These are phyloP conservation scores for Pulveroboletus sp. DNA, from an alignment of 1,284 basidiomycete species.

Conservation along the genomic window DNA sequence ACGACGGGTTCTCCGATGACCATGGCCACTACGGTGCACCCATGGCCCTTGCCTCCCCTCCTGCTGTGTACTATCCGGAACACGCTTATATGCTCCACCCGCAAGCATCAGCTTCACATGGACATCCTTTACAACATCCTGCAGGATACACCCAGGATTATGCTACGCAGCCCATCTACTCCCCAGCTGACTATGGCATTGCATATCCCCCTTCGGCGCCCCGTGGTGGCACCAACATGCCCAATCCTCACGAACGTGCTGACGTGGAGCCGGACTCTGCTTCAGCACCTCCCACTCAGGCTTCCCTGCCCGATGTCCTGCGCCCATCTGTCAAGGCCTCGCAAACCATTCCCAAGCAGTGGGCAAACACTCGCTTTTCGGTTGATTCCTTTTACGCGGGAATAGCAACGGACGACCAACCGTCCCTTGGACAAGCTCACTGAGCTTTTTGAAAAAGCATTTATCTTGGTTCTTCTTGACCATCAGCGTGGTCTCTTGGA, in stretches of 20 bases:
- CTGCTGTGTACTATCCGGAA: slow-evolving; percentile 30
- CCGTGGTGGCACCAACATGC: slow-evolving; percentile 7
- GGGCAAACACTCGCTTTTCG: slow-evolving; percentile 24
- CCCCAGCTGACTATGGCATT: slow-evolving; percentile 21
- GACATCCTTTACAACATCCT: slow-evolving; percentile 1
- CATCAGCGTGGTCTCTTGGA: background rate
- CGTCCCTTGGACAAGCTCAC: slow-evolving; percentile 20
- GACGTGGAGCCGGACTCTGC: slow-evolving; percentile 12
- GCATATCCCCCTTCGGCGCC: slow-evolving; percentile 14
- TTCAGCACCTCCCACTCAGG: background rate
- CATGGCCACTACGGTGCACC: slow-evolving; percentile 28
- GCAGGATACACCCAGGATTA: slow-evolving; percentile 16
- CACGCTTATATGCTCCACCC: slow-evolving; percentile 22
- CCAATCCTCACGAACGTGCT: slow-evolving; percentile 17
- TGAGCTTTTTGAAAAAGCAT: slow-evolving; percentile 17
- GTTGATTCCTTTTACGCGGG: slow-evolving; percentile 35
- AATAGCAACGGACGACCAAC: slow-evolving; percentile 15
- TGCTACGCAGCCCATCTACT: slow-evolving; percentile 23
- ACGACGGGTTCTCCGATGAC: slow-evolving; percentile 25
- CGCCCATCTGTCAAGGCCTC: slow-evolving; percentile 18
- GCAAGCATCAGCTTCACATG: slow-evolving; percentile 1
- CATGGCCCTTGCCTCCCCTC: slow-evolving; percentile 19
- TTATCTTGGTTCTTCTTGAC: background rate
- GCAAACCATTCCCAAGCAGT: slow-evolving; percentile 5
- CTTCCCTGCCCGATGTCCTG: slow-evolving; percentile 14